These are phyloP conservation scores for Mediolabrus comicus DNA, from an alignment of 108 stramenopile species.

Conservation along the genomic window DNA sequence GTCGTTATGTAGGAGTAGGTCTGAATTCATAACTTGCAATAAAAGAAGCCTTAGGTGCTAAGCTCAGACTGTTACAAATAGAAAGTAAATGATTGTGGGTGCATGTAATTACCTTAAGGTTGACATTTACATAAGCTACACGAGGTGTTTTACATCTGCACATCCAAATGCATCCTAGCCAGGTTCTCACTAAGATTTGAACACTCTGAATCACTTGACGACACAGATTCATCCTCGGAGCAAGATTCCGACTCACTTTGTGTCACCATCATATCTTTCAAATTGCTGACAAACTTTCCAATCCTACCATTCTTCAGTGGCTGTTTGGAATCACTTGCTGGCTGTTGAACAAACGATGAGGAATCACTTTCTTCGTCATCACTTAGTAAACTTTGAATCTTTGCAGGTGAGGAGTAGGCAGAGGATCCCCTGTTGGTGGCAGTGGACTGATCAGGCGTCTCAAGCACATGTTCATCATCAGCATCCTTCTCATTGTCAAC, in stretches of 20 bases:
- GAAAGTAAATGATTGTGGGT: too few relatives aligned
- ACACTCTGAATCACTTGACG: background rate
- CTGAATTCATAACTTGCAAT: background rate
- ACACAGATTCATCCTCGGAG: background rate
- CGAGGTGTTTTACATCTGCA: too few relatives aligned
- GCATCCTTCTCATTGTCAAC: background rate
- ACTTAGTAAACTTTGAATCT: background rate
- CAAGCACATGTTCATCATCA: background rate
- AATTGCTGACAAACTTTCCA: slow-evolving; percentile 18
- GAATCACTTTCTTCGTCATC: slow-evolving; percentile 4
- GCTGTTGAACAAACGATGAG: background rate
- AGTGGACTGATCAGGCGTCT: background rate
- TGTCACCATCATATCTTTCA: slow-evolving; percentile 37
- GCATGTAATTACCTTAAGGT: too few relatives aligned
- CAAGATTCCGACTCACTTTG: slow-evolving; percentile 19
- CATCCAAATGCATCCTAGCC: background rate
- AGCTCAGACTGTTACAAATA: too few relatives aligned
- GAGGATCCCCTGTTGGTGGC: background rate
- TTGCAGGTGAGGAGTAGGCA: background rate
- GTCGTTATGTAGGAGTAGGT: background rate
- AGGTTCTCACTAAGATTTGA: background rate
- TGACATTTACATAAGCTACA: too few relatives aligned
- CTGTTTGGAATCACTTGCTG: background rate
- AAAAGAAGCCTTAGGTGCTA: too few relatives aligned
- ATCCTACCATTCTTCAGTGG: background rate